Evolutionary conservation across 1,284 basidiomycete genomes (phyloP), one percentile per base, ranked within the genome.

Genomic region (Cryptococcus sp.): DNA sequence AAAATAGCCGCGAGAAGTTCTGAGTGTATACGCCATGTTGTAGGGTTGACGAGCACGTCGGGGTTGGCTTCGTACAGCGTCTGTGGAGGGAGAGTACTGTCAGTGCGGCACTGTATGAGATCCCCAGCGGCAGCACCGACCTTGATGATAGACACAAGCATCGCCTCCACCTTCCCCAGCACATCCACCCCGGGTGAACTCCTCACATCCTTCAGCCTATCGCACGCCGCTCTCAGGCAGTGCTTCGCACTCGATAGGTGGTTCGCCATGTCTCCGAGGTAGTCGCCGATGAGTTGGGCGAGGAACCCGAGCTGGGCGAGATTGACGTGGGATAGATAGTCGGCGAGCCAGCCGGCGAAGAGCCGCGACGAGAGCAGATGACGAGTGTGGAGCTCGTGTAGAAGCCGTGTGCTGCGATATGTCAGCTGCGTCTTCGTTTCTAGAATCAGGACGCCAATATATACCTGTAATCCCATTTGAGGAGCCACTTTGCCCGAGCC

Each of bases 271-370:
- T 86, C 88, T 45, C 84, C 82, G 4, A 91, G 76, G 72, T 89
- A 91, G 66, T 91, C 89, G 62, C 91, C 88, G 4, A 84, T 82
- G 16, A 96, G 78, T 49, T 87, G 82, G 8, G 84, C 82, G 12
- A 94, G 78, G 67, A 96, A 94, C 1, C 87, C 87, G 6, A 88
- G 82, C 76, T 96, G 92, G 1, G 90, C 89, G 18, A 91, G 81
- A 72, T 93, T 92, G 63, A 87, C 87, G 0, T 80, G 79, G 7
- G 77, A 72, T 79, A 94, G 83, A 65, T 88, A 87, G 53, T 90
- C 85, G 13, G 91, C 84, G 46, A 95, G 78, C 92, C 93, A 98
- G 7, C 82, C 80, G 11, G 91, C 81, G 69, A 95, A 87, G 0
- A 87, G 84, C 20, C 84, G 82, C 50, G 85, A 85, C 63, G 96